A percentile compares a stretch with the other conserved stretches of the same genome.
These are phyloP conservation scores for Chytriomyces confervae DNA, from an alignment of 192 early-diverging fungal genomes.

Conservation along the genomic window DNA sequence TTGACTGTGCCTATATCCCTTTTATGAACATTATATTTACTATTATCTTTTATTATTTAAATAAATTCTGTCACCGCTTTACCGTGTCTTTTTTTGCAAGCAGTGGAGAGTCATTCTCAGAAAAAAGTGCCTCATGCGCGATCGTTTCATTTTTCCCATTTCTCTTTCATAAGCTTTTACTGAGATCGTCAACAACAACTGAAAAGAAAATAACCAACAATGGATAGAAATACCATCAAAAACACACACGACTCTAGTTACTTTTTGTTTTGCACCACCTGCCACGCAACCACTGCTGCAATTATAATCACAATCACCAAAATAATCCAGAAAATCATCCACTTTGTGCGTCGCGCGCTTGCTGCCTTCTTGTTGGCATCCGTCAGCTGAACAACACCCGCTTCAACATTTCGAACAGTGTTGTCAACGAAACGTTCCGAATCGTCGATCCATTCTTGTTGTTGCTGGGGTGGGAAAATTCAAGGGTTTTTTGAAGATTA, in stretches of 20 bases:
- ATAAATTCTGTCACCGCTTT: no score
- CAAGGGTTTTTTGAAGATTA: background rate
- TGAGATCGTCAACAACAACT: background rate
- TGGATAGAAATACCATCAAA: background rate
- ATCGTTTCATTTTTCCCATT: no score
- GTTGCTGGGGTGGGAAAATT: background rate
- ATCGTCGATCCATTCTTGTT: conserved; percentile 32
- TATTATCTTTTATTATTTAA: no score
- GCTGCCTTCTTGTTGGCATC: conserved; percentile 24
- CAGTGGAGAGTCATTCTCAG: no score
- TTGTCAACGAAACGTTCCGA: conserved; percentile 20
- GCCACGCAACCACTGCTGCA: conserved; percentile 1
- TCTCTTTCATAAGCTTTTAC: background rate
- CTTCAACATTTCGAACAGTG: conserved; percentile 9
- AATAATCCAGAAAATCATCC: conserved; percentile 33
- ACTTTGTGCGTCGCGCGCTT: conserved; percentile 19
- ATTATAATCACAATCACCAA: conserved; percentile 20
- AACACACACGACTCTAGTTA: background rate
- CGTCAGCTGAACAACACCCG: background rate
- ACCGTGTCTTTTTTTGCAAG: no score
- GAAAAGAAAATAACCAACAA: background rate
- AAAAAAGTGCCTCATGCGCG: background rate
- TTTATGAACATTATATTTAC: no score
- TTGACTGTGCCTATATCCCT: no score
- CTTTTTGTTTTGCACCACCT: conserved; percentile 9